Percentiles rank a stretch among this genome's conserved stretches.
Conservation (phyloP, 257 asterid species). For the Gentiana straminea region DNA sequence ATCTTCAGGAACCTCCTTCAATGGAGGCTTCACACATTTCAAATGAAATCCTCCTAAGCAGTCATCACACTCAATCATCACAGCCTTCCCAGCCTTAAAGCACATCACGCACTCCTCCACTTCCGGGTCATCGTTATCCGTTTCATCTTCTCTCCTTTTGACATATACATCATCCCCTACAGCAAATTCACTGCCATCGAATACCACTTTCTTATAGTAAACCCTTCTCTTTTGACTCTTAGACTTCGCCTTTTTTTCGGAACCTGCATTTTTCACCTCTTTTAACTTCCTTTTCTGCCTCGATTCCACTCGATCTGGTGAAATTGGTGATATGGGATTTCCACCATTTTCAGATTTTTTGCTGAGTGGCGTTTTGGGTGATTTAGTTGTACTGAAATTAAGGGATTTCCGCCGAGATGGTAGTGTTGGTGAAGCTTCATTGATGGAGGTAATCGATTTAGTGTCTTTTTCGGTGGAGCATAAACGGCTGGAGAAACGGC, state of each 20-base stretch:
- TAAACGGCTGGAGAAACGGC: conserved; percentile 70
- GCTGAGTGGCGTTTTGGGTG: conserved; percentile 2
- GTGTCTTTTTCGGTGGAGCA: conserved; percentile 5
- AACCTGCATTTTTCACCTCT: conserved; percentile 9
- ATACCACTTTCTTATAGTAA: conserved; percentile 58
- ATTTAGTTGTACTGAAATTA: conserved; percentile 13
- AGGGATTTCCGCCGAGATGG: conserved; percentile 20
- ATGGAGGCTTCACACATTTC: conserved; percentile 73
- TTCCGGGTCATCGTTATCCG: conserved; percentile 64
- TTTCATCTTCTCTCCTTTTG: conserved; percentile 64
- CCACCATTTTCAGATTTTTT: conserved; percentile 15
- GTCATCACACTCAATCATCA: conserved; percentile 89
- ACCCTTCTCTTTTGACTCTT: conserved; percentile 38
- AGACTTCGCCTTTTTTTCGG: conserved; percentile 14
- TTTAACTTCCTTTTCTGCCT: conserved; percentile 35
- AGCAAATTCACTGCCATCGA: conserved; percentile 61
- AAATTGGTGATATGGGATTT: conserved; percentile 26
- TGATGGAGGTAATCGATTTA: conserved; percentile 15
- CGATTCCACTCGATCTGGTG: conserved; percentile 45
- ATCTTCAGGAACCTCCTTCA: conserved; percentile 73
- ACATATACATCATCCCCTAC: conserved; percentile 74
- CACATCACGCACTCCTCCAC: conserved; percentile 85
- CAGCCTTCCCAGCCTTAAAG: conserved; percentile 50
- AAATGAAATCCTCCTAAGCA: conserved; percentile 94
- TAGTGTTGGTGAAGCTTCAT: conserved; percentile 4